Base-by-base conservation (phyloP, 441 rosid genomes). In the Macaranga tanarius region DNA sequence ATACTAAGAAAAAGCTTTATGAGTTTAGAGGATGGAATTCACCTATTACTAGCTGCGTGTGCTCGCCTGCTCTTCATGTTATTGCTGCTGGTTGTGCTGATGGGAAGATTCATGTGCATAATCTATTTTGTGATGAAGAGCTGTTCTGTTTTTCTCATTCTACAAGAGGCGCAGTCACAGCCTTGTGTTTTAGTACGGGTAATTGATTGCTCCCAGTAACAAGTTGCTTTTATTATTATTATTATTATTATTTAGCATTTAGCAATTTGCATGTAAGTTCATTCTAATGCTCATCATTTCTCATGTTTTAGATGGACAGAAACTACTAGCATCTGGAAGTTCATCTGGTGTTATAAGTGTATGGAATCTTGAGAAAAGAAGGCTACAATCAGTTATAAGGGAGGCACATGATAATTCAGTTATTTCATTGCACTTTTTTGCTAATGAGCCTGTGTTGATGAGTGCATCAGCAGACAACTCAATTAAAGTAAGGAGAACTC, bases 361-460 rank as follows among this genome's bases (percentile, higher is more conserved):
- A 76, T 95, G 99, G 99, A 95, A 95, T 90, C 97, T 95, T 57
- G 91, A 90, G 76, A 91, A 95, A 80, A 85, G 85, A 81, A 88
- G 92, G 85, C 97, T 93, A 45, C 93, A 92, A 75, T 84, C 99
- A 3, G 92, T 95, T 70, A 81, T 95, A 47, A 86, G 88, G 76
- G 98, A 95, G 79, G 99, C 99, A 76, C 98, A 95, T 87, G 96
- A 93, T 75, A 88, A 83, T 78, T 83, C 98, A 59, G 75, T 95
- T 68, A 77, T 87, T 77, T 87, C 97, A 45, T 82, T 95, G 83
- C 92, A 89, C 79, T 95, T 93, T 79, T 88, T 95, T 44, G 98
- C 98, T 28, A 91, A 91, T 82, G 98, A 95, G 79, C 99, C 99
- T 71, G 98, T 95, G 71, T 85, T 95, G 59, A 87, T 95, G 92